Evolutionary conservation across 768 basidiomycete genomes (phyloP).

Genomic region (Mycena haematopus): DNA sequence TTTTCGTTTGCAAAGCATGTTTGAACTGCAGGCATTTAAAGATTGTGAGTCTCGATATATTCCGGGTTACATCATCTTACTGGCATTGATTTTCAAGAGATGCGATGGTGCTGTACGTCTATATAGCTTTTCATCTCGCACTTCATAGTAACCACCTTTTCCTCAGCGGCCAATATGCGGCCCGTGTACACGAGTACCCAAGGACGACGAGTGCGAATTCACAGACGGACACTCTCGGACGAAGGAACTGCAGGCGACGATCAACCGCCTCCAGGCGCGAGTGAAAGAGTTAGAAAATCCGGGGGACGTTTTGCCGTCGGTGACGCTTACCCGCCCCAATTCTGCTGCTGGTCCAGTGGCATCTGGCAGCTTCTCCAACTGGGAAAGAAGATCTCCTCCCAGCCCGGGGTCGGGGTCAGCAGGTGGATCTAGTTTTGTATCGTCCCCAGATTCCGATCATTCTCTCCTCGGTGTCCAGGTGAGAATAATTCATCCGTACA

Average conservation of each 20-base stretch:
- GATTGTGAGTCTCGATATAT: conserved; percentile 14
- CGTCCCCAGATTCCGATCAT: conserved; percentile 21
- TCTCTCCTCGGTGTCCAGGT: conserved; percentile 24
- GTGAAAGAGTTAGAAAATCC: conserved; percentile 45
- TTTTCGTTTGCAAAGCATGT: conserved; percentile 21
- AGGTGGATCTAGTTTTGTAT: conserved; percentile 21
- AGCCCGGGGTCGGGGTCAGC: conserved; percentile 5
- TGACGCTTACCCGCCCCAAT: conserved; percentile 3
- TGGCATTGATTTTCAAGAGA: conserved; percentile 17
- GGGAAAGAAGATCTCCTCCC: conserved; percentile 10
- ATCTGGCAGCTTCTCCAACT: conserved; percentile 3
- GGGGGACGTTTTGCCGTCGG: conserved; percentile 16
- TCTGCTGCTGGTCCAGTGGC: background rate
- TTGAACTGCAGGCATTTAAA: conserved; percentile 32
- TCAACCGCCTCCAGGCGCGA: conserved; percentile 45
- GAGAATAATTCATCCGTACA: background rate
- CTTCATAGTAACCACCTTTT: background rate
- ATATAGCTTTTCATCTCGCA: background rate
- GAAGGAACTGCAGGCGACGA: conserved; percentile 46
- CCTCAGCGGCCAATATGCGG: conserved; percentile 40
- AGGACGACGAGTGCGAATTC: conserved; percentile 54
- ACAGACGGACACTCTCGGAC: conserved; percentile 47
- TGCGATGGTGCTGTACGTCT: conserved; percentile 30
- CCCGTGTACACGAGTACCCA: conserved; percentile 47
- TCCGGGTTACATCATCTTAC: background rate